Conservation (phyloP, 768 basidiomycete species). For the Gloeopeniophorella convolvens region DNA sequence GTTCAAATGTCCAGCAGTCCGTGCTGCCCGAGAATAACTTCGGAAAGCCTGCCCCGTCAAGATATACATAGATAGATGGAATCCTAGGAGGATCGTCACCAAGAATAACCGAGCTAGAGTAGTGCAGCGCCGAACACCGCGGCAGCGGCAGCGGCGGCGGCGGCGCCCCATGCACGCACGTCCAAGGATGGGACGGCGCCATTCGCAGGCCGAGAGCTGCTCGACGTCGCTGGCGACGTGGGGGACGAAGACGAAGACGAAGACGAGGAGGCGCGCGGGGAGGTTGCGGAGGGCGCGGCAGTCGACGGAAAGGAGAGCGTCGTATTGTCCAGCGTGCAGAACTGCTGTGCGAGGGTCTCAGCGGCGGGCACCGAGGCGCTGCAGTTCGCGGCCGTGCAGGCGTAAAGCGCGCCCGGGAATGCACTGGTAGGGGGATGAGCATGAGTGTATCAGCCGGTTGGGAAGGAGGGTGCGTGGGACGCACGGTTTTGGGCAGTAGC, state of each 20-base stretch:
- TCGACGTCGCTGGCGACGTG: neutral
- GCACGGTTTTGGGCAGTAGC: conserved; percentile 39
- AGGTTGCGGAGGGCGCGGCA: conserved; percentile 21
- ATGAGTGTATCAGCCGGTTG: neutral
- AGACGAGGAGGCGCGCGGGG: conserved; percentile 5
- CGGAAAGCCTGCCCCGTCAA: no score
- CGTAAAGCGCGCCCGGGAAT: conserved; percentile 34
- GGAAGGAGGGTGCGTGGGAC: conserved; percentile 6
- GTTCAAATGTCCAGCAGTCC: no score
- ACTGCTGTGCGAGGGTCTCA: conserved; percentile 41
- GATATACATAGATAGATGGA: no score
- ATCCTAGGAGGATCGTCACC: no score
- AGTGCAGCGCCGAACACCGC: conserved; percentile 9
- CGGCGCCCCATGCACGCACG: conserved; percentile 1
- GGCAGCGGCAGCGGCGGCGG: conserved; percentile 2
- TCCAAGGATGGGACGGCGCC: no score
- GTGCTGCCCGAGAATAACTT: no score
- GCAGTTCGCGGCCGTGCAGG: conserved; percentile 35
- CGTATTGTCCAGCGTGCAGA: conserved; percentile 37
- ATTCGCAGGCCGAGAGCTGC: neutral
- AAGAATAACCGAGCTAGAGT: neutral
- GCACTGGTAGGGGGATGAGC: conserved; percentile 7
- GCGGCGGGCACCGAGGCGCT: conserved; percentile 32
- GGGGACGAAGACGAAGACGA: neutral
- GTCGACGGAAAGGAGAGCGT: conserved; percentile 35